phyloP scores from a whole-genome alignment of 441 rosid genomes.

The Raphanus hybrid region DNA sequence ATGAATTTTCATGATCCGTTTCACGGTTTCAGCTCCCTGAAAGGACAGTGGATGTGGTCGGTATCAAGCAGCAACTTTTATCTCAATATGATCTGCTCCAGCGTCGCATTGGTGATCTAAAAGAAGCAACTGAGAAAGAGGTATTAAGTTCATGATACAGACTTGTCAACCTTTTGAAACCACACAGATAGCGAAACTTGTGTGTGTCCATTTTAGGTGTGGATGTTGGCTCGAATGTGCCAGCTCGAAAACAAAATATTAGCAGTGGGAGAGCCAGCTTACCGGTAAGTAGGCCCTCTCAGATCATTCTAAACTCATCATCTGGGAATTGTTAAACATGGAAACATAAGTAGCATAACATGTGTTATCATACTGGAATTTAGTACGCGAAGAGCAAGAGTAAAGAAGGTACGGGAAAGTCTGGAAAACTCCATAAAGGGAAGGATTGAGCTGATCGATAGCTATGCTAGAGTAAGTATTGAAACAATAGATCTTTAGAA shows the following conservation, averaged over 20 bases:
- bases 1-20: background rate
- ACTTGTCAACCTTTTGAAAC: slow-evolving; percentile 1
- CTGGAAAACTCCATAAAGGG: slow-evolving; percentile 80
- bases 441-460: slow-evolving; percentile 85
- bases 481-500: slow-evolving; percentile 13
- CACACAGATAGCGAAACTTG: slow-evolving; percentile 6
- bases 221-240: slow-evolving; percentile 97
- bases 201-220: slow-evolving; percentile 56
- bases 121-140: slow-evolving; percentile 86
- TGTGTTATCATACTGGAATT: slow-evolving; percentile 28
- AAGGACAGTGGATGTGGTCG: slow-evolving; percentile 64
- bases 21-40: slow-evolving; percentile 78
- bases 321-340: background rate
- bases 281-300: slow-evolving; percentile 59
- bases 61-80: slow-evolving; percentile 83
- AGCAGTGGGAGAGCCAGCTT: slow-evolving; percentile 93
- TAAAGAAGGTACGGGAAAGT: slow-evolving; percentile 81
- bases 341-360: slow-evolving; percentile 12
- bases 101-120: slow-evolving; percentile 83
- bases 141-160: slow-evolving; percentile 43
- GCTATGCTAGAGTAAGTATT: slow-evolving; percentile 80
- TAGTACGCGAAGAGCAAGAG: slow-evolving; percentile 81
- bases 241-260: slow-evolving; percentile 97
- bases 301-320: slow-evolving; percentile 29
- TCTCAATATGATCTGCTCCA: slow-evolving; percentile 88